Conservation (phyloP, 2,329 filamentous ascomycete genomes). For the Colletotrichum spaethianum region DNA sequence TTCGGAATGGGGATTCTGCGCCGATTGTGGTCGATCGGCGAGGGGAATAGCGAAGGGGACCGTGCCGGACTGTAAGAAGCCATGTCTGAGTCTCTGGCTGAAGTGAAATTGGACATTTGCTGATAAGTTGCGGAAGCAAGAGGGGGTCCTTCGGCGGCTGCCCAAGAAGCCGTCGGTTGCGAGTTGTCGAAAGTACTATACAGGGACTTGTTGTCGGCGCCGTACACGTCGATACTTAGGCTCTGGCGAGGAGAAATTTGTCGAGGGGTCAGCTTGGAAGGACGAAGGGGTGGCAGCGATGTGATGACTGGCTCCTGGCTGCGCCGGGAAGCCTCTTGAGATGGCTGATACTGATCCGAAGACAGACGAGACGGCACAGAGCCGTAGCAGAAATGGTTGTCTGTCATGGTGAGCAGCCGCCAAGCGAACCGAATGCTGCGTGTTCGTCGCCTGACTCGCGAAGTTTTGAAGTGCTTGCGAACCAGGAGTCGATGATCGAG, state of each 20-base stretch:
- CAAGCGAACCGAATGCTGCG: neutral
- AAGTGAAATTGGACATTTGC: neutral
- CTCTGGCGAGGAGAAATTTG: neutral
- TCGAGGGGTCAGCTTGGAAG: neutral
- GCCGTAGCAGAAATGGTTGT: neutral
- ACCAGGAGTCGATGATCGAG: neutral
- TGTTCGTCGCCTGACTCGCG: neutral
- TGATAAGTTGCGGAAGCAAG: neutral
- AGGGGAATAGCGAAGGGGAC: neutral
- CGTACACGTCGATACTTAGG: neutral
- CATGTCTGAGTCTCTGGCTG: neutral
- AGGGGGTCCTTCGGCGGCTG: neutral
- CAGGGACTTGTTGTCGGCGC: neutral
- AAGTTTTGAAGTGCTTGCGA: neutral
- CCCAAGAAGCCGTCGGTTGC: neutral
- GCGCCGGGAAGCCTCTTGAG: neutral
- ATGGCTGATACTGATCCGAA: neutral
- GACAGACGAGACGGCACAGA: neutral
- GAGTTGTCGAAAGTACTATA: neutral
- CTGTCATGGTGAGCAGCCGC: constrained; percentile 8
- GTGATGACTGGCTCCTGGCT: neutral
- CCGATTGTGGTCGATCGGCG: neutral
- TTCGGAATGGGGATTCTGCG: neutral
- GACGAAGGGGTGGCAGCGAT: constrained; percentile 16
- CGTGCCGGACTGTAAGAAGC: neutral